A percentile compares a stretch with the other conserved stretches of the same genome.
Evolutionary conservation across 768 basidiomycete species (phyloP).

Genomic region (Boletus edulis): DNA sequence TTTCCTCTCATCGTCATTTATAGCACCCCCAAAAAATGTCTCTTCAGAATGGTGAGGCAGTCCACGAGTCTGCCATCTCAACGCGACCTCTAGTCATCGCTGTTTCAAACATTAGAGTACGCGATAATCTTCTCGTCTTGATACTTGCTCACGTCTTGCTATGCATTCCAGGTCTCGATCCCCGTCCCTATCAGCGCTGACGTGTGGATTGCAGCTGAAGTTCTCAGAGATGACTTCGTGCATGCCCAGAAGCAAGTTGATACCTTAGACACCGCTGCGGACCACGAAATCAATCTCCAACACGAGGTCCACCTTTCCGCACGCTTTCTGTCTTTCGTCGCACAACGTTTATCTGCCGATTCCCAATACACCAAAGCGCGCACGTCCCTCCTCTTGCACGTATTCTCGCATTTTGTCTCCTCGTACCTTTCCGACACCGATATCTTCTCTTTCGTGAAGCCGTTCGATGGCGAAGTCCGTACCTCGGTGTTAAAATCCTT

Average conservation of each 20-base stretch:
- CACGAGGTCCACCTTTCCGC: constrained; percentile 77
- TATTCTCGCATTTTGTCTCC: constrained; percentile 75
- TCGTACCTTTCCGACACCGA: constrained; percentile 71
- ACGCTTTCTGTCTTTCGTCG: constrained; percentile 78
- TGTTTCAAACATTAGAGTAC: constrained; percentile 34
- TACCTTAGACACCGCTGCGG: constrained; percentile 49
- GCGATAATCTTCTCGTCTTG: constrained; percentile 11
- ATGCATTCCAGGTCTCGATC: constrained; percentile 63
- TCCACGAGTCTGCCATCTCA: constrained; percentile 28
- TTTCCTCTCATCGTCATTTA: constrained; percentile 1
- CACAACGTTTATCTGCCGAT: constrained; percentile 58
- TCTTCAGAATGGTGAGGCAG: constrained; percentile 29
- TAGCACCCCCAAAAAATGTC: constrained; percentile 30
- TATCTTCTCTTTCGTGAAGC: constrained; percentile 76
- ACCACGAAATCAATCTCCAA: constrained; percentile 56
- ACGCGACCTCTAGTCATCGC: constrained; percentile 37
- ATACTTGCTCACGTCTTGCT: constrained; percentile 1
- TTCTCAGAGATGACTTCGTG: constrained; percentile 85
- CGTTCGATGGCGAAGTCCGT: constrained; percentile 73
- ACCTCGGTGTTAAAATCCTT: constrained; percentile 76
- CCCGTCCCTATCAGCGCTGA: constrained; percentile 79
- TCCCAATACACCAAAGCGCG: constrained; percentile 50
- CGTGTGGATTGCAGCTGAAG: constrained; percentile 92
- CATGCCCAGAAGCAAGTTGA: constrained; percentile 60
- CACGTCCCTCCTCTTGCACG: constrained; percentile 67